A percentile compares a stretch with the other conserved stretches of the same genome.
These are phyloP conservation scores for Ustilago bromivora DNA, from an alignment of 1,284 basidiomycete species.

Conservation along the genomic window DNA sequence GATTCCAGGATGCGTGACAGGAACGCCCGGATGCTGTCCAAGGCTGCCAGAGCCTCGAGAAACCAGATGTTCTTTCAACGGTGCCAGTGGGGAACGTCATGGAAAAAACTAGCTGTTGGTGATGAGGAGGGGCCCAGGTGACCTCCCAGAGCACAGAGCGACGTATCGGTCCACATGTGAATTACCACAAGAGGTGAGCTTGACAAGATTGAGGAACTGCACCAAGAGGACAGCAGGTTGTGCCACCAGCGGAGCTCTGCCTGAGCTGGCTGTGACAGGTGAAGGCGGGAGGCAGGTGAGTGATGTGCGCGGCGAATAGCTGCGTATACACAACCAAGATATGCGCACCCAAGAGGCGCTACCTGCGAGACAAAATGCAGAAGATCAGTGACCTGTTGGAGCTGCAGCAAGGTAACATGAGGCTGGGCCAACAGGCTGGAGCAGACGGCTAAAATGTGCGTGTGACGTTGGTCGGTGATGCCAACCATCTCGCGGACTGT, in stretches of 20 bases:
- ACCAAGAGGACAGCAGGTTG: neutral
- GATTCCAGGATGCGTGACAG: neutral
- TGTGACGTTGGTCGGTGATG: neutral
- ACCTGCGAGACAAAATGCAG: neutral
- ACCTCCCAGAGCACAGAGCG: neutral
- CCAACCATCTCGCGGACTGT: neutral
- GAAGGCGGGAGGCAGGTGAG: neutral
- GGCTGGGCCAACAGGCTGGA: neutral
- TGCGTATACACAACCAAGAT: neutral
- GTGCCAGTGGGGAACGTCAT: neutral
- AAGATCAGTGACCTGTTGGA: neutral
- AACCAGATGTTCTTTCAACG: neutral
- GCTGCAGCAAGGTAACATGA: neutral
- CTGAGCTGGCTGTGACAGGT: no score
- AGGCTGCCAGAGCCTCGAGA: neutral
- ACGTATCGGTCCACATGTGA: neutral
- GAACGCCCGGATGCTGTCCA: neutral
- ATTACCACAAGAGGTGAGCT: neutral
- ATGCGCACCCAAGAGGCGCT: neutral
- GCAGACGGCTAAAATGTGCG: neutral
- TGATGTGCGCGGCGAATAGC: neutral
- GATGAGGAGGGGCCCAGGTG: neutral
- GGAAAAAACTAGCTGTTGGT: neutral
- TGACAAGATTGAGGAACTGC: neutral
- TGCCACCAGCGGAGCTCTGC: neutral